Conservation (phyloP, 2,329 filamentous ascomycete genomes). For the Pseudocercospora eumusae region DNA sequence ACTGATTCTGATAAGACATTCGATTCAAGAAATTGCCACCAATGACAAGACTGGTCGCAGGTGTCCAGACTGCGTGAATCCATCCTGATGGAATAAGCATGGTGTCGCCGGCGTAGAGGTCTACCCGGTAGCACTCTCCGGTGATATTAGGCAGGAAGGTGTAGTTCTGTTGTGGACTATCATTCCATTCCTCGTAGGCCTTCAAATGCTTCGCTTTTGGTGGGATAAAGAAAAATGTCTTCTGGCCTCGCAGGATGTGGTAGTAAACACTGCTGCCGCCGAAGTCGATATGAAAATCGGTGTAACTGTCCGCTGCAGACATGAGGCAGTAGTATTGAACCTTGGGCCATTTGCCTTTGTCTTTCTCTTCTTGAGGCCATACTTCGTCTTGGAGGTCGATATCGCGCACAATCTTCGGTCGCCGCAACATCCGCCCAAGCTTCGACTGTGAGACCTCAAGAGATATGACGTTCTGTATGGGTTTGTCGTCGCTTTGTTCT, state of each 20-base stretch:
- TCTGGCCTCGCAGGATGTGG: slow-evolving; percentile 67
- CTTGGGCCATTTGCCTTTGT: slow-evolving; percentile 60
- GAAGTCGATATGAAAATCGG: slow-evolving; percentile 72
- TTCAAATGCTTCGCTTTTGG: slow-evolving; percentile 68
- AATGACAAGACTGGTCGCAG: slow-evolving; percentile 68
- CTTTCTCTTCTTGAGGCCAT: slow-evolving; percentile 56
- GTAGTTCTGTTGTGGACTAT: slow-evolving; percentile 65
- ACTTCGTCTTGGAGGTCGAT: slow-evolving; percentile 59
- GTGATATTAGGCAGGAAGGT: slow-evolving; percentile 66
- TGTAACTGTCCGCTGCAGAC: slow-evolving; percentile 71
- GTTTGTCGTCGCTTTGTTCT: slow-evolving; percentile 59
- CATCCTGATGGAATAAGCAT: slow-evolving; percentile 71
- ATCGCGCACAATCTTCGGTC: slow-evolving; percentile 66
- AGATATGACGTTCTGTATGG: slow-evolving; percentile 69
- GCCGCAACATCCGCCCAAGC: slow-evolving; percentile 62
- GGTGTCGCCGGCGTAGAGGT: slow-evolving; percentile 66
- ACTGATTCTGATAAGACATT: slow-evolving; percentile 66
- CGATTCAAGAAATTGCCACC: slow-evolving; percentile 70
- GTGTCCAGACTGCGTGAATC: slow-evolving; percentile 73
- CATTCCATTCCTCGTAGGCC: slow-evolving; percentile 71
- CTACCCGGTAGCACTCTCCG: slow-evolving; percentile 67
- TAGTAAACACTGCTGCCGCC: slow-evolving; percentile 71
- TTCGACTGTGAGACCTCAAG: slow-evolving; percentile 66
- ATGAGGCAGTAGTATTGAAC: slow-evolving; percentile 71
- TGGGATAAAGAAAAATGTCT: slow-evolving; percentile 71